A percentile compares a stretch with the other conserved stretches of the same genome.
These are phyloP conservation scores for Arthrobotrys pseudoclavata DNA, from an alignment of 2,329 filamentous ascomycete species.

Conservation along the genomic window DNA sequence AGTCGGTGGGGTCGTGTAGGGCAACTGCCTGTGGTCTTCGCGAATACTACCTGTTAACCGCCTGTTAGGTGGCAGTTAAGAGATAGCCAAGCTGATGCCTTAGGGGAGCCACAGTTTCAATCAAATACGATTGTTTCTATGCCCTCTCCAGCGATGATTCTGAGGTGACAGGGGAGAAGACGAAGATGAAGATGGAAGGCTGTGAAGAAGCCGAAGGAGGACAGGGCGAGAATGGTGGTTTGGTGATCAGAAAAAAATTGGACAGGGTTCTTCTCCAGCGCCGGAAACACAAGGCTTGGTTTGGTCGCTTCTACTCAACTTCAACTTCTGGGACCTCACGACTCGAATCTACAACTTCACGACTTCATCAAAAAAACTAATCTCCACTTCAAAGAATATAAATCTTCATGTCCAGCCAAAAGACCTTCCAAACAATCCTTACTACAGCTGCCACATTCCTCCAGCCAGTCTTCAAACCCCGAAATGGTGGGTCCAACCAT, in stretches of 20 bases:
- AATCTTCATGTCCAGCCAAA: conserved; percentile 54
- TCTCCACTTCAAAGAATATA: background rate
- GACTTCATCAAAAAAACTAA: background rate
- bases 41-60: background rate
- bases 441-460: conserved; percentile 43
- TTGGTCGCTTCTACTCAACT: conserved; percentile 22
- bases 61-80: background rate
- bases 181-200: background rate
- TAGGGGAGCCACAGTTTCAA: background rate
- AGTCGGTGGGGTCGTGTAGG: background rate
- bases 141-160: background rate
- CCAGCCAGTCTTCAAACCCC: conserved; percentile 54
- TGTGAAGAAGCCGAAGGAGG: background rate
- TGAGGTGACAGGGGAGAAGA: background rate
- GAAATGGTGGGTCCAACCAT: conserved; percentile 30
- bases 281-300: conserved; percentile 41
- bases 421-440: conserved; percentile 46
- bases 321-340: background rate
- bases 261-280: conserved; percentile 42
- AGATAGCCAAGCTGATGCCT: background rate
- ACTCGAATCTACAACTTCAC: background rate
- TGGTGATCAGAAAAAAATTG: conserved; percentile 36
- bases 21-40: background rate
- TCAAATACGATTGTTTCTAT: background rate
- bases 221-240: conserved; percentile 2